phyloP scores from a whole-genome alignment of 495 filamentous ascomycete genomes.

The Neurospora sp. region DNA sequence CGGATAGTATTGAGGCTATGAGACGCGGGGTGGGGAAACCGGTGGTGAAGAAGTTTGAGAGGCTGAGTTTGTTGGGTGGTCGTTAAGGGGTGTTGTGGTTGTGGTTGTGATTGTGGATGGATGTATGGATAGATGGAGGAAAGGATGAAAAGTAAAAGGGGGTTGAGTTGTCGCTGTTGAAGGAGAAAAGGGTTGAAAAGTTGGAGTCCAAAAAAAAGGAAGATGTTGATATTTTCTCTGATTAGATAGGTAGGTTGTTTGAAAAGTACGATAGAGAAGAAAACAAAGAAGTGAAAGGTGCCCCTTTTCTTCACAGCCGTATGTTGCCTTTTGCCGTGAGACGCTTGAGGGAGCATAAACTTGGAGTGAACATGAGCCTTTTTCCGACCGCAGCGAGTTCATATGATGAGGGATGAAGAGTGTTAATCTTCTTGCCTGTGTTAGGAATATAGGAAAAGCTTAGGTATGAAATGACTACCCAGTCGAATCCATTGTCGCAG shows the following conservation, averaged over 20 bases:
- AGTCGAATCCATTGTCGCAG: background rate
- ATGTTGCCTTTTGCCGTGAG: background rate
- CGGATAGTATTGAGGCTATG: constrained; percentile 37
- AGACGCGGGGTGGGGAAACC: constrained; percentile 37
- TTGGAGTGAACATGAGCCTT: background rate
- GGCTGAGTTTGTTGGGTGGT: constrained; percentile 36
- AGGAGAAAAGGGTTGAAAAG: background rate
- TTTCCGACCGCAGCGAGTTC: background rate
- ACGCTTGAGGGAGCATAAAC: background rate
- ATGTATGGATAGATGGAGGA: background rate
- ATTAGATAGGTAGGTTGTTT: background rate
- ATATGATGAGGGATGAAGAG: background rate
- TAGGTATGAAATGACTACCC: background rate
- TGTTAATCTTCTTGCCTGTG: background rate
- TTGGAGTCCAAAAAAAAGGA: background rate
- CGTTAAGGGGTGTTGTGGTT: background rate
- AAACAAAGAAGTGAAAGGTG: background rate
- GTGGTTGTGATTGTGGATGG: too few relatives aligned
- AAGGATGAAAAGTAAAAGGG: background rate
- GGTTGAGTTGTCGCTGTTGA: background rate
- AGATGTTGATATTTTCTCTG: background rate
- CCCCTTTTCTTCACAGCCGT: background rate
- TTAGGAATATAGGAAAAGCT: background rate
- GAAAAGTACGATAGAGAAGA: background rate
- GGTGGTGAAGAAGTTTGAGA: constrained; percentile 36